These are phyloP conservation scores for Gossypium gossypioides DNA, from an alignment of 441 rosid species.

Conservation along the genomic window DNA sequence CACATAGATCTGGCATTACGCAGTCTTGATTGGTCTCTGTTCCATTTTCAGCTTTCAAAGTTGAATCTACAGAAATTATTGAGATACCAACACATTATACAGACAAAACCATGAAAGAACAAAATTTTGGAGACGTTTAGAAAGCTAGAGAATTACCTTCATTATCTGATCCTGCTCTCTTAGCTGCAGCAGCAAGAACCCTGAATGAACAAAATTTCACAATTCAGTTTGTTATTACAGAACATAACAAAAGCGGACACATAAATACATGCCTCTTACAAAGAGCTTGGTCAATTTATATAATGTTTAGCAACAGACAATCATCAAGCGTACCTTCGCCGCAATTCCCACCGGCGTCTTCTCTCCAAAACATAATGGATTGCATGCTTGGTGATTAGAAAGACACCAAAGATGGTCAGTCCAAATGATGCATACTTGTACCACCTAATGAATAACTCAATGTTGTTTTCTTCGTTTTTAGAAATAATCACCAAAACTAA, in stretches of 20 bases:
- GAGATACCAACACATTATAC: constrained; percentile 5
- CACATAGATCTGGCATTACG: constrained; percentile 72
- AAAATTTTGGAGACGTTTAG: not conserved
- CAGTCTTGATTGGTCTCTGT: constrained; percentile 52
- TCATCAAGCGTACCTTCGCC: constrained; percentile 30
- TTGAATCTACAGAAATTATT: constrained; percentile 28
- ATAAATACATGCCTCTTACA: not conserved
- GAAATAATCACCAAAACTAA: constrained; percentile 4
- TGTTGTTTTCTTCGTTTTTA: constrained; percentile 10
- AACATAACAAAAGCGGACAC: not conserved
- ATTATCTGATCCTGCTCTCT: constrained; percentile 45
- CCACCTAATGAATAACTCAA: constrained; percentile 44
- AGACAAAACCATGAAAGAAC: constrained; percentile 3
- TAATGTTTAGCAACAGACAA: not conserved
- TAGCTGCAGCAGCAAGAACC: constrained; percentile 83
- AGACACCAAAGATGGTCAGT: constrained; percentile 45
- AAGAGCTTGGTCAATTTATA: not conserved
- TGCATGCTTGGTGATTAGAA: constrained; percentile 37
- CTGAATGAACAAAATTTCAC: constrained; percentile 29
- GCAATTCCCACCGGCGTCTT: constrained; percentile 43
- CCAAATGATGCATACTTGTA: constrained; percentile 71
- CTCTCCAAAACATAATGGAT: constrained; percentile 39
- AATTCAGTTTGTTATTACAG: constrained; percentile 12
- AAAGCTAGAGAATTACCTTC: constrained; percentile 38
- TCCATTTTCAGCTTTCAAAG: constrained; percentile 37